phyloP scores from a whole-genome alignment of 139 green algal species.

The Micractinium sp. region DNA sequence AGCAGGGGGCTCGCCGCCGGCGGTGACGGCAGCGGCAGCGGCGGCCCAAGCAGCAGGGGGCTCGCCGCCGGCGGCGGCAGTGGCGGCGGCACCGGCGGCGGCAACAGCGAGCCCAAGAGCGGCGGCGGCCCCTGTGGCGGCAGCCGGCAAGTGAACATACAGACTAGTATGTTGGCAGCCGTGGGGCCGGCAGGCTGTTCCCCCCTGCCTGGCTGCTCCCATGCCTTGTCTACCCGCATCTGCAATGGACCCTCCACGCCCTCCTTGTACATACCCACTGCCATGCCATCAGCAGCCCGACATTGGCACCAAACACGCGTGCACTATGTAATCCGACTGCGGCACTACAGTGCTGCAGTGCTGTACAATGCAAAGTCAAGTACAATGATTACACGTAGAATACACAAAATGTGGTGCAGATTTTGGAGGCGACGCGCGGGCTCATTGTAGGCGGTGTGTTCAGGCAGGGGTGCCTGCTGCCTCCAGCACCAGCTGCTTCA shows the following conservation, averaged over 20 bases:
- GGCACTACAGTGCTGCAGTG: no score
- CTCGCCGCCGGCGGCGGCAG: not conserved
- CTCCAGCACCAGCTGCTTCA: slow-evolving; percentile 5
- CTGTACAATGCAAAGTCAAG: no score
- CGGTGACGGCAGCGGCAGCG: not conserved
- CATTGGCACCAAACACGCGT: no score
- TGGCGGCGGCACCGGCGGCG: not conserved
- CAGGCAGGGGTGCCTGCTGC: not conserved
- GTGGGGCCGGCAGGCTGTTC: no score
- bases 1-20: slow-evolving; percentile 7
- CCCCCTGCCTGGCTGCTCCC: not conserved
- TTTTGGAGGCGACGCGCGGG: no score
- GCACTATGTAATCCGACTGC: no score
- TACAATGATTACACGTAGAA: no score
- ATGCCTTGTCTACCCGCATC: not conserved
- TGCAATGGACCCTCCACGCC: not conserved
- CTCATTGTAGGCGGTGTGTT: no score
- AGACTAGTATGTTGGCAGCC: no score
- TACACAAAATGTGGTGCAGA: no score
- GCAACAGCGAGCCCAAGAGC: slow-evolving; percentile 28
- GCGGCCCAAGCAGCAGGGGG: not conserved
- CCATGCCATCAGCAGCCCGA: no score
- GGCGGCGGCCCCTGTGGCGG: slow-evolving; percentile 6
- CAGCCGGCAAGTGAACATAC: not conserved
- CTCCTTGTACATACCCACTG: no score